Percentiles rank a stretch among this genome's conserved stretches.
These are phyloP conservation scores for Camillea tinctor DNA, from an alignment of 2,329 filamentous ascomycete species.

Conservation along the genomic window DNA sequence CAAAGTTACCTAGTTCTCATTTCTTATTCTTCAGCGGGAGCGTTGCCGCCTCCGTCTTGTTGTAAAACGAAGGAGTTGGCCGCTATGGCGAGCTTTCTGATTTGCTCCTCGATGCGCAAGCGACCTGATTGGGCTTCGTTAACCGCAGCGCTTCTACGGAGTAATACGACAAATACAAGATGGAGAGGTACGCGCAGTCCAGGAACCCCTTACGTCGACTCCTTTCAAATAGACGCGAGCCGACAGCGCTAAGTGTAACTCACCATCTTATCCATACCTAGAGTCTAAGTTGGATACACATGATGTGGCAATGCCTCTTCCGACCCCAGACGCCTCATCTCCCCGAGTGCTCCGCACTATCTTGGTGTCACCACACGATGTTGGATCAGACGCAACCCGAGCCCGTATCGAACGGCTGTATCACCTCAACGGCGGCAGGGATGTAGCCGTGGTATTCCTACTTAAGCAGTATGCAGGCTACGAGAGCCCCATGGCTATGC, in stretches of 20 bases:
- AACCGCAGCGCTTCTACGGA: slow-evolving; percentile 22
- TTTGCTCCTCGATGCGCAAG: slow-evolving; percentile 32
- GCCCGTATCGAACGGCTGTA: slow-evolving; percentile 41
- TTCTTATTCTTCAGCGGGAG: not conserved
- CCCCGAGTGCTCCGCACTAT: slow-evolving; percentile 36
- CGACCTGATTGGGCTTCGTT: slow-evolving; percentile 30
- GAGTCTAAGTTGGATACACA: slow-evolving; percentile 43
- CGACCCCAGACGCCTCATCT: slow-evolving; percentile 5
- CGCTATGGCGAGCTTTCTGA: slow-evolving; percentile 22
- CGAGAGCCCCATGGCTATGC: slow-evolving; percentile 30
- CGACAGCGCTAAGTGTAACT: slow-evolving; percentile 12
- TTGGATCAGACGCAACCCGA: slow-evolving; percentile 28
- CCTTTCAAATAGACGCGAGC: not conserved
- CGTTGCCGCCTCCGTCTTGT: not conserved
- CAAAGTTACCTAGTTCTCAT: not conserved
- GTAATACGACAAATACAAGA: slow-evolving; percentile 11
- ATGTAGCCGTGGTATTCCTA: slow-evolving; percentile 46
- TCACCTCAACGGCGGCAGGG: slow-evolving; percentile 38
- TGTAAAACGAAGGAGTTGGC: not conserved
- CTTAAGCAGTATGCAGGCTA: slow-evolving; percentile 32
- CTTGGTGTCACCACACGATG: slow-evolving; percentile 40
- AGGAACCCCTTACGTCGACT: not conserved
- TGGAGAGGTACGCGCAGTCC: slow-evolving; percentile 30
- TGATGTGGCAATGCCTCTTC: slow-evolving; percentile 44
- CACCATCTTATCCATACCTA: slow-evolving; percentile 27